Evolutionary conservation across 257 asterid genomes (phyloP).

Genomic region (Solanum medicagineum): DNA sequence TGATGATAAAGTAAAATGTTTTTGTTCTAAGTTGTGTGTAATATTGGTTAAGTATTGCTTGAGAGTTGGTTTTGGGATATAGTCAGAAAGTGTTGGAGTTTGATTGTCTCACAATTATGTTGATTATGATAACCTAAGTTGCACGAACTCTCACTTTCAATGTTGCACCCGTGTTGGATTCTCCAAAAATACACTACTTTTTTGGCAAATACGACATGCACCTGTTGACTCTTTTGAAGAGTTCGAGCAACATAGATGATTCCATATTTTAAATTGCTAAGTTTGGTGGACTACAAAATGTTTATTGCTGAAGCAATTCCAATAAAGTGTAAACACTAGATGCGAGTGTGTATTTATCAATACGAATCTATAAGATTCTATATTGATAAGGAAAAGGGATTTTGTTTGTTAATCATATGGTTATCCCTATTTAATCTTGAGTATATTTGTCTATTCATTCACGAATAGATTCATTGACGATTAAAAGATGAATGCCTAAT

Average conservation of each 20-base stretch:
- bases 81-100: not conserved
- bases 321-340: not conserved
- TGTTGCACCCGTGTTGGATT: accelerated
- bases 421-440: not conserved
- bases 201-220: too few species aligned
- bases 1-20: not conserved
- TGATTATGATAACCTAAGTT: not conserved
- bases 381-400: not conserved
- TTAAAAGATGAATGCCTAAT: not conserved
- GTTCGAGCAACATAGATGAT: too few species aligned
- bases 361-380: not conserved
- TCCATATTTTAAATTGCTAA: too few species aligned
- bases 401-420: too few species aligned
- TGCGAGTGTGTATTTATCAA: not conserved
- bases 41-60: not conserved
- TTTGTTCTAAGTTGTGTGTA: not conserved
- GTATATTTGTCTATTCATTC: not conserved
- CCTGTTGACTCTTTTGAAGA: too few species aligned
- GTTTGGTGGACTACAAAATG: not conserved
- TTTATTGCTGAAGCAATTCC: not conserved
- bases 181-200: too few species aligned
- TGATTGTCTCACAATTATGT: too few species aligned
- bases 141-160: too few species aligned
- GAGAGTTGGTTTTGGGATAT: not conserved
- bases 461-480: not conserved